Percentiles rank a stretch among this genome's conserved stretches.
phyloP scores from a whole-genome alignment of 805 yeast genomes.

The Cyberlindnera saturnus region DNA sequence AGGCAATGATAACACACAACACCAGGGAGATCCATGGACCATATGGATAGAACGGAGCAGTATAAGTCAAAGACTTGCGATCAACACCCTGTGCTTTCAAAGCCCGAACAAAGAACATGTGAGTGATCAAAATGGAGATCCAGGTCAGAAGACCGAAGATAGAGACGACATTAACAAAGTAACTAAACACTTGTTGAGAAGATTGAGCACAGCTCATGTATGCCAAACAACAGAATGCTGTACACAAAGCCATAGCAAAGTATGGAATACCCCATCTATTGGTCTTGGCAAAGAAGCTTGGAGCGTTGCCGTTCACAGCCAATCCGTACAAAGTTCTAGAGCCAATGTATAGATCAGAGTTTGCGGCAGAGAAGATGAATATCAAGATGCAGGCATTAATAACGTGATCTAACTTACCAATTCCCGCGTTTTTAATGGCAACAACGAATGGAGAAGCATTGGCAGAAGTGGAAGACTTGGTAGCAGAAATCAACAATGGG shows the following conservation, averaged over 20 bases:
- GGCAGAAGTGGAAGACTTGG: slow-evolving; percentile 46
- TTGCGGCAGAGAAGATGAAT: slow-evolving; percentile 77
- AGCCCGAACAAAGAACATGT: slow-evolving; percentile 60
- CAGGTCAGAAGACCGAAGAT: slow-evolving; percentile 72
- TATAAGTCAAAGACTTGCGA: slow-evolving; percentile 38
- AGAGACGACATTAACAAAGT: slow-evolving; percentile 72
- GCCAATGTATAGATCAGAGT: slow-evolving; percentile 72
- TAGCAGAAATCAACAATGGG: slow-evolving; percentile 40
- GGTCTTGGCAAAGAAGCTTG: slow-evolving; percentile 40
- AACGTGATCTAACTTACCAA: slow-evolving; percentile 63
- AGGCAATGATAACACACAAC: slow-evolving; percentile 47
- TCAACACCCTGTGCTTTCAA: slow-evolving; percentile 61
- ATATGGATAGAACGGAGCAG: slow-evolving; percentile 65
- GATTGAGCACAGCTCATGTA: slow-evolving; percentile 60
- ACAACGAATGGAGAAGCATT: slow-evolving; percentile 82
- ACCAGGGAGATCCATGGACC: slow-evolving; percentile 55
- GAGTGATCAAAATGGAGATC: slow-evolving; percentile 64
- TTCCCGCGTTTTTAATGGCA: slow-evolving; percentile 65
- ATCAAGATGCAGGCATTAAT: slow-evolving; percentile 73
- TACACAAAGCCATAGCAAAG: slow-evolving; percentile 45
- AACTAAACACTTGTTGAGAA: slow-evolving; percentile 52
- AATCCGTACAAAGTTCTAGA: slow-evolving; percentile 71
- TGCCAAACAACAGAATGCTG: slow-evolving; percentile 54
- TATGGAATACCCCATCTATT: slow-evolving; percentile 68
- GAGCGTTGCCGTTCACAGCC: slow-evolving; percentile 70